Evolutionary conservation across 768 basidiomycete species (phyloP).

Genomic region (Filobasidium wieringae): DNA sequence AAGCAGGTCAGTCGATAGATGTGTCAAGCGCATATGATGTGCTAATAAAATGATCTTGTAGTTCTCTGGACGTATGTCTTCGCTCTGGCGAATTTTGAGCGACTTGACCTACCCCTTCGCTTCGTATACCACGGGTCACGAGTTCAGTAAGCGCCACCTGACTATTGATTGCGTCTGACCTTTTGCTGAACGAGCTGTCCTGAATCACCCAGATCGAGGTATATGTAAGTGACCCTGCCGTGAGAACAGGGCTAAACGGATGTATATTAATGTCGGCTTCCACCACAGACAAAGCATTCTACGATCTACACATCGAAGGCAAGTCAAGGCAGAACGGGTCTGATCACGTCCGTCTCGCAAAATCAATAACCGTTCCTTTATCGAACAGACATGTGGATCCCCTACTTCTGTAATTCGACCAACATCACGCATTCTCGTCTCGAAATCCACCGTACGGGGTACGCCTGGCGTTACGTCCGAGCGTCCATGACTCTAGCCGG

Average conservation of each 20-base stretch:
- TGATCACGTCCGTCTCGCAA: background rate
- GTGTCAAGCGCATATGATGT: background rate
- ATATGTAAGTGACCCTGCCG: conserved; percentile 61
- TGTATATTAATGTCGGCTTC: too few species aligned
- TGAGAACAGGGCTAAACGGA: too few species aligned
- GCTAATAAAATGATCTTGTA: background rate
- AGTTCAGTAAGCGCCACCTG: background rate
- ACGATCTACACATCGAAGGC: conserved; percentile 61
- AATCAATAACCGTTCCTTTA: background rate
- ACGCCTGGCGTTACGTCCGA: conserved; percentile 79
- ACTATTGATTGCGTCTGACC: conserved; percentile 5
- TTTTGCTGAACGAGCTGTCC: background rate
- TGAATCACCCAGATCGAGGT: conserved; percentile 54
- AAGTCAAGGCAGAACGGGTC: conserved; percentile 4
- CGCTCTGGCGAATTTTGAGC: conserved; percentile 84
- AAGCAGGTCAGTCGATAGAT: conserved; percentile 47
- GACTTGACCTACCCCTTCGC: conserved; percentile 89
- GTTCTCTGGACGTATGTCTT: conserved; percentile 77
- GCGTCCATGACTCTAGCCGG: conserved; percentile 98
- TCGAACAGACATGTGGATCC: conserved; percentile 80
- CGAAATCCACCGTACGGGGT: conserved; percentile 97
- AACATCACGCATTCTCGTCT: conserved; percentile 92
- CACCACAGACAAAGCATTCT: conserved; percentile 56
- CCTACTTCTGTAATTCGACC: conserved; percentile 94
- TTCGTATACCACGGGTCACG: conserved; percentile 65